Percentiles rank a stretch among this genome's conserved stretches.
phyloP scores from a whole-genome alignment of 768 basidiomycete species.

The Tylopilus sp. region DNA sequence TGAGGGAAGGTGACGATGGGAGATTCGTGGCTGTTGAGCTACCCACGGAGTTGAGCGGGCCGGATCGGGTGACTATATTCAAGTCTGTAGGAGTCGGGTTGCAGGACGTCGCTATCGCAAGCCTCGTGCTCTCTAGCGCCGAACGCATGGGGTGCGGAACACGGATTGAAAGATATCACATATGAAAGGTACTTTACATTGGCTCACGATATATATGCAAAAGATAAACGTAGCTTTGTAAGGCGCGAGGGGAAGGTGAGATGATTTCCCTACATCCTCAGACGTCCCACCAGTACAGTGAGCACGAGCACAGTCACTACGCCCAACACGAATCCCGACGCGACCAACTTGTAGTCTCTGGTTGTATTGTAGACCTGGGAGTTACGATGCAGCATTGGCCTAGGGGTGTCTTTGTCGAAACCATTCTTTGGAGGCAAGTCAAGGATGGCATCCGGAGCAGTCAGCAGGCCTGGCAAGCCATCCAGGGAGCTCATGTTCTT shows the following conservation, averaged over 20 bases:
- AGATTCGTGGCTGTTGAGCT: conserved; percentile 9
- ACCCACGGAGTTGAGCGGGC: conserved; percentile 10
- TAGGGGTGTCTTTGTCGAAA: conserved; percentile 16
- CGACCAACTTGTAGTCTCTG: conserved; percentile 11
- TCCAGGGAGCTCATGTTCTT: conserved; percentile 54
- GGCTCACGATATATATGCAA: too few species aligned
- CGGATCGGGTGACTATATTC: conserved; percentile 69
- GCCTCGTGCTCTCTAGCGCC: conserved; percentile 62
- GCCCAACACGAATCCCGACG: conserved; percentile 20
- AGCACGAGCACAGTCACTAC: conserved; percentile 5
- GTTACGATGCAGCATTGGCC: conserved; percentile 12
- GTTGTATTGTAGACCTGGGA: neutral
- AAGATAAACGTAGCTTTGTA: neutral
- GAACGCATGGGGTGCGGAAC: conserved; percentile 51
- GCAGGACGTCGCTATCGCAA: conserved; percentile 85
- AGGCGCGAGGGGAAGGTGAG: too few species aligned
- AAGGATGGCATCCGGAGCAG: conserved; percentile 20
- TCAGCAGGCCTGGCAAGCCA: conserved; percentile 50
- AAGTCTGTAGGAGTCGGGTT: conserved; percentile 85
- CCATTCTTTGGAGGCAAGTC: conserved; percentile 3
- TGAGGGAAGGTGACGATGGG: conserved; percentile 23
- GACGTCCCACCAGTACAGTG: neutral
- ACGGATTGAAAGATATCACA: conserved; percentile 44
- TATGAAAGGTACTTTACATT: too few species aligned
- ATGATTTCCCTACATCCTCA: too few species aligned